Evolutionary conservation across 2,329 filamentous ascomycete species (phyloP).

Genomic region (Cordyceps javanica): DNA sequence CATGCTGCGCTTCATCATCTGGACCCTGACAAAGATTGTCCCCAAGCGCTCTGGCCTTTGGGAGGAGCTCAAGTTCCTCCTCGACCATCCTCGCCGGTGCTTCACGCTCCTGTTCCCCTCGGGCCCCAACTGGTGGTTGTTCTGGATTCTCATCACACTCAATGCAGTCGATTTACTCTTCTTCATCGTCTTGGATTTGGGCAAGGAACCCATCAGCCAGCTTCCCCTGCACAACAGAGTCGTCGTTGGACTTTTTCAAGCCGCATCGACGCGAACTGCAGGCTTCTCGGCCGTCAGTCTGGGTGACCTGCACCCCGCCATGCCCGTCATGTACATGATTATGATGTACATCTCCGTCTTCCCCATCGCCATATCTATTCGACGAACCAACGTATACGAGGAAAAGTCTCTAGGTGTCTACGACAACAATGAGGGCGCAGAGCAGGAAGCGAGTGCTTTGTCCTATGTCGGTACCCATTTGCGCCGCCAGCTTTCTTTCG

Average conservation of each 20-base stretch:
- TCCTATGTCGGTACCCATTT: slow-evolving; percentile 90
- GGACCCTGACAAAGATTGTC: slow-evolving; percentile 63
- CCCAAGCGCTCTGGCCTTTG: slow-evolving; percentile 64
- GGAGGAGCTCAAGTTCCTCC: slow-evolving; percentile 84
- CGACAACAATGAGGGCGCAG: slow-evolving; percentile 40
- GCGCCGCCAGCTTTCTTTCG: slow-evolving; percentile 88
- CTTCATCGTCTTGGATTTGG: slow-evolving; percentile 85
- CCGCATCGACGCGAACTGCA: slow-evolving; percentile 80
- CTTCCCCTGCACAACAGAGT: slow-evolving; percentile 70
- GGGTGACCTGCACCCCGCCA: slow-evolving; percentile 73
- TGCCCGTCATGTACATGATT: slow-evolving; percentile 89
- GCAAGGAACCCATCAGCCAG: slow-evolving; percentile 60
- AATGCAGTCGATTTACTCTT: slow-evolving; percentile 84
- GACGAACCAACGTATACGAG: slow-evolving; percentile 93
- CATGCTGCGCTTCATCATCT: slow-evolving; percentile 90
- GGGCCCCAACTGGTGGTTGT: slow-evolving; percentile 91
- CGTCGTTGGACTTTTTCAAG: slow-evolving; percentile 84
- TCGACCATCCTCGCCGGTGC: slow-evolving; percentile 92
- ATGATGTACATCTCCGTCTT: slow-evolving; percentile 99
- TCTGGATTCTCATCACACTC: slow-evolving; percentile 73
- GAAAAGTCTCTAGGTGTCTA: slow-evolving; percentile 80
- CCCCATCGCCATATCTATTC: slow-evolving; percentile 91
- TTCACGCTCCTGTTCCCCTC: slow-evolving; percentile 92
- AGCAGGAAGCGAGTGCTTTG: slow-evolving; percentile 50
- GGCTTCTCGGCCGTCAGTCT: slow-evolving; percentile 82